phyloP scores from a whole-genome alignment of 192 early-diverging fungal species.

The Entophlyctis luteolus region DNA sequence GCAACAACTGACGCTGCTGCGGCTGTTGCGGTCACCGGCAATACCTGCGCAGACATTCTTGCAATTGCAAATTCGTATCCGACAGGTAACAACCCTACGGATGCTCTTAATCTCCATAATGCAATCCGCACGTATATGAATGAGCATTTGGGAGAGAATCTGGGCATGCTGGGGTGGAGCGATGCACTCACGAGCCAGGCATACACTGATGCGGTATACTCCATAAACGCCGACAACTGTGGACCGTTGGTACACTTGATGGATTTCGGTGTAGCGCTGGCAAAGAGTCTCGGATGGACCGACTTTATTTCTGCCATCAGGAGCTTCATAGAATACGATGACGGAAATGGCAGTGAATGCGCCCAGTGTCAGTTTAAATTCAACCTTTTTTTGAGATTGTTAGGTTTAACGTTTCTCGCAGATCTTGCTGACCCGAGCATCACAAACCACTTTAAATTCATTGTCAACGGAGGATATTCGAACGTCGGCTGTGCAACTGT shows the following conservation, averaged over 20 bases:
- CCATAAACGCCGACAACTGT: neutral
- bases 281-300: conserved; percentile 6
- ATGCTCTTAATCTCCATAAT: neutral
- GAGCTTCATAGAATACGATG: conserved; percentile 2
- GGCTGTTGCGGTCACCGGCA: no score
- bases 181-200: neutral
- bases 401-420: neutral
- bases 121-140: neutral
- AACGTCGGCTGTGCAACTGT: neutral
- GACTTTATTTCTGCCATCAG: conserved; percentile 5
- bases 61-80: neutral
- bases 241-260: neutral
- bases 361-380: neutral
- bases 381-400: neutral
- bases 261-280: neutral
- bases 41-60: neutral
- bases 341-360: conserved; percentile 8
- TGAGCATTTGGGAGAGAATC: neutral
- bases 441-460: conserved; percentile 1
- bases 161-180: neutral
- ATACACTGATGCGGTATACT: conserved; percentile 10
- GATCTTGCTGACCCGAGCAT: neutral
- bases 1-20: neutral
- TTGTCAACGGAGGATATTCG: neutral
- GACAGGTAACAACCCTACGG: neutral